Evolutionary conservation across 2,329 filamentous ascomycete genomes (phyloP).

Genomic region (Colletotrichum sp.): DNA sequence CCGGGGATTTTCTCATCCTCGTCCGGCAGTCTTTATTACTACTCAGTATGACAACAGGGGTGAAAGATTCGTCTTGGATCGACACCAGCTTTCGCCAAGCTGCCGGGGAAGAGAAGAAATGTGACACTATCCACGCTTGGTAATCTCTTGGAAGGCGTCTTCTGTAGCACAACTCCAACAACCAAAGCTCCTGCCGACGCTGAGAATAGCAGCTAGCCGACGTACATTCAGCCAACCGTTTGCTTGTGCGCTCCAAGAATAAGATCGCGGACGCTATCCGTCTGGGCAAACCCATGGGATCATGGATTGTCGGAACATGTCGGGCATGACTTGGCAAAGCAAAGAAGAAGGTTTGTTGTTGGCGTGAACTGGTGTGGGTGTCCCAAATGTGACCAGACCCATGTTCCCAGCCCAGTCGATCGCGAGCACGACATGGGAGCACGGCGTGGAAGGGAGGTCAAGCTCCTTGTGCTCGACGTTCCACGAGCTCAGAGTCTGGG

Average conservation of each 20-base stretch:
- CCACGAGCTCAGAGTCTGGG: neutral
- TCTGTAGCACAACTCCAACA: neutral
- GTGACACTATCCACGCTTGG: neutral
- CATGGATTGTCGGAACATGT: constrained; percentile 16
- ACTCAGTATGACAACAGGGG: neutral
- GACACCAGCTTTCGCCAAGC: constrained; percentile 3
- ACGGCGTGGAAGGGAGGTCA: neutral
- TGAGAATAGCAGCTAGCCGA: neutral
- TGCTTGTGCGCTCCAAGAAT: neutral
- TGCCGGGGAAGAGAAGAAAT: neutral
- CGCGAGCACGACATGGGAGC: neutral
- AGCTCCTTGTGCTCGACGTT: neutral
- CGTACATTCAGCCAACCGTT: neutral
- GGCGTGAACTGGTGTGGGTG: neutral
- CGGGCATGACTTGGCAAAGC: constrained; percentile 10
- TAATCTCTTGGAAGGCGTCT: neutral
- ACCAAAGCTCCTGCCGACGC: neutral
- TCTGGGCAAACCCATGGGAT: neutral
- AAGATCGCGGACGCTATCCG: neutral
- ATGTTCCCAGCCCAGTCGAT: neutral
- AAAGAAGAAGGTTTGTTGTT: neutral
- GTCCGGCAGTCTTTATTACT: neutral
- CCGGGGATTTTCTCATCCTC: neutral
- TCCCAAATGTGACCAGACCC: neutral
- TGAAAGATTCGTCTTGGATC: neutral